Evolutionary conservation across 257 asterid genomes (phyloP).

Genomic region (Primulina huaijiensis): DNA sequence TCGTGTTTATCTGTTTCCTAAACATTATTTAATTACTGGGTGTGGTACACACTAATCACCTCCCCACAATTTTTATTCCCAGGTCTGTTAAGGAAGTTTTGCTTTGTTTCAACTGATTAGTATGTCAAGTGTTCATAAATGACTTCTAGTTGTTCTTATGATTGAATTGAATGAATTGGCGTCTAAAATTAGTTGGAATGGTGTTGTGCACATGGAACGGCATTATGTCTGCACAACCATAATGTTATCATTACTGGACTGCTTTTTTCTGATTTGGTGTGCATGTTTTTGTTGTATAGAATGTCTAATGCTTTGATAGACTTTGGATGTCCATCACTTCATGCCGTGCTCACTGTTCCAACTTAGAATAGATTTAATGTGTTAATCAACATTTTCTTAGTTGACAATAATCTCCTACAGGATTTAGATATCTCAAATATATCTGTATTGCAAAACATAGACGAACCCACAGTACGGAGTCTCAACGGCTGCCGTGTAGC

Average conservation of each 20-base stretch:
- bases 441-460: constrained; percentile 71
- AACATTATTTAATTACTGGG: background rate
- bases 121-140: background rate
- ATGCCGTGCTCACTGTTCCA: background rate
- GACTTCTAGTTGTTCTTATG: background rate
- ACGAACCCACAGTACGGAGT: constrained; percentile 86
- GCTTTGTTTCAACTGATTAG: background rate
- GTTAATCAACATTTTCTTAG: constrained; percentile 1
- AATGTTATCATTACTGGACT: too few species aligned
- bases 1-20: background rate
- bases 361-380: background rate
- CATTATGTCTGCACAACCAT: background rate
- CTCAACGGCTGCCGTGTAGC: constrained; percentile 98
- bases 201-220: background rate
- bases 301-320: background rate
- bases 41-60: background rate
- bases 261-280: background rate
- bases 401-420: constrained; percentile 37
- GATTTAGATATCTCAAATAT: constrained; percentile 81
- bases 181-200: too few species aligned
- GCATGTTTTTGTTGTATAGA: background rate
- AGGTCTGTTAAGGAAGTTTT: background rate
- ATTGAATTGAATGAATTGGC: too few species aligned
- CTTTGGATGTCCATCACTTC: background rate
- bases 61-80: too few species aligned